Conservation (phyloP, 2,329 filamentous ascomycete genomes). For the Cladophialophora immunda region DNA sequence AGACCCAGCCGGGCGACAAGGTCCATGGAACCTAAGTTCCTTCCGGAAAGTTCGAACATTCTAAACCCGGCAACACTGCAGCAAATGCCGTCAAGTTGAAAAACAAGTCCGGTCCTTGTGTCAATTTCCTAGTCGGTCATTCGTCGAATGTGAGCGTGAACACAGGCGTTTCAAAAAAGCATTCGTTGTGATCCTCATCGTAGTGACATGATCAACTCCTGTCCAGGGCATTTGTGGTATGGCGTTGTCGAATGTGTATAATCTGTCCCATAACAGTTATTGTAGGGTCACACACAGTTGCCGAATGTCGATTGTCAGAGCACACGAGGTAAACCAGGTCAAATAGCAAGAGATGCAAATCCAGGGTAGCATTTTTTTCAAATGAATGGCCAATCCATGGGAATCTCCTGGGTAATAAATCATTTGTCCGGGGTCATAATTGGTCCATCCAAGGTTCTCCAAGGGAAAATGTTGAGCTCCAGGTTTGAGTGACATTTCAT, state of each 20-base stretch:
- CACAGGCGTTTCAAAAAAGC: background rate
- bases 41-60: background rate
- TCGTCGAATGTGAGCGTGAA: background rate
- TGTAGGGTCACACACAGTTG: background rate
- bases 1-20: background rate
- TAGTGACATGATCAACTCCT: background rate
- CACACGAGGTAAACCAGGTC: background rate
- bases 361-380: background rate
- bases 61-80: background rate
- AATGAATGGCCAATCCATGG: background rate
- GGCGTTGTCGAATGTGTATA: background rate
- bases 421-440: slow-evolving; percentile 1
- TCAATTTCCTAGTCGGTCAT: background rate
- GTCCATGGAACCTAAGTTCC: background rate
- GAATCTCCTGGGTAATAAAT: background rate
- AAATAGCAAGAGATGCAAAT: background rate
- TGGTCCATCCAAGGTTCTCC: slow-evolving; percentile 5
- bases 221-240: background rate
- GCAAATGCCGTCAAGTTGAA: background rate
- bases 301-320: background rate
- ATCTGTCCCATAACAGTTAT: background rate
- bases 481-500: background rate
- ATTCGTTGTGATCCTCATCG: background rate
- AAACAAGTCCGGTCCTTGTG: background rate
- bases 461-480: background rate